Evolutionary conservation across 257 asterid genomes (phyloP).

Genomic region (Marsdenia floribunda): DNA sequence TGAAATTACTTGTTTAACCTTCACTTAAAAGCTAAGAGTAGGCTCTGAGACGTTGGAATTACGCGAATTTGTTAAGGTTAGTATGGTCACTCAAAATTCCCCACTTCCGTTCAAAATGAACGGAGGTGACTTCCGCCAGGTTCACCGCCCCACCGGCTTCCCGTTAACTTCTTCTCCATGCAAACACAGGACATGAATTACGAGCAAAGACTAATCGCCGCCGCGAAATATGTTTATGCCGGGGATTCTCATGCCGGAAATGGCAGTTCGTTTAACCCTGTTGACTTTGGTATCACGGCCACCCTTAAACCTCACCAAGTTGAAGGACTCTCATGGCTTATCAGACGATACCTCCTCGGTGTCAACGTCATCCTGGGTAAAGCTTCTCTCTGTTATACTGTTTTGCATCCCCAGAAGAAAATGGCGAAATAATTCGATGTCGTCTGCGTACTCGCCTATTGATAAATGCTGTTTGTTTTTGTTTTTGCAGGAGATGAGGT

Average conservation of each 20-base stretch:
- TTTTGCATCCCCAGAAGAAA: conserved; percentile 1
- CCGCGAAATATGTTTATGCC: conserved; percentile 63
- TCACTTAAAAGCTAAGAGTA: background rate
- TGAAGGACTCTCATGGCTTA: conserved; percentile 87
- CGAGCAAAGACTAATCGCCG: conserved; percentile 62
- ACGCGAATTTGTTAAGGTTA: background rate
- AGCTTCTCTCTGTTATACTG: background rate
- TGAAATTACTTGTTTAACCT: background rate
- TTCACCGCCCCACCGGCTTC: background rate
- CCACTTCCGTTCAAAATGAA: background rate
- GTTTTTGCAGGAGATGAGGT: conserved; percentile 91
- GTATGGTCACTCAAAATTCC: background rate
- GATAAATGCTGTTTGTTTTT: conserved; percentile 2
- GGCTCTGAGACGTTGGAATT: background rate
- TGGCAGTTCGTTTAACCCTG: conserved; percentile 21
- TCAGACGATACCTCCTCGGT: conserved; percentile 68
- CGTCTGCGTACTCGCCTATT: background rate
- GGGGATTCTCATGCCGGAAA: conserved; percentile 40
- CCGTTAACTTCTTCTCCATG: background rate
- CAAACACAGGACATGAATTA: conserved; percentile 43
- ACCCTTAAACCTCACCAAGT: conserved; percentile 78
- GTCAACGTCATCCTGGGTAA: conserved; percentile 91
- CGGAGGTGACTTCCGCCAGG: background rate
- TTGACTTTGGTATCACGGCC: conserved; percentile 53
- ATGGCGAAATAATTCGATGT: background rate